phyloP scores from a whole-genome alignment of 345 rosid species.

The Sonneratia alba region DNA sequence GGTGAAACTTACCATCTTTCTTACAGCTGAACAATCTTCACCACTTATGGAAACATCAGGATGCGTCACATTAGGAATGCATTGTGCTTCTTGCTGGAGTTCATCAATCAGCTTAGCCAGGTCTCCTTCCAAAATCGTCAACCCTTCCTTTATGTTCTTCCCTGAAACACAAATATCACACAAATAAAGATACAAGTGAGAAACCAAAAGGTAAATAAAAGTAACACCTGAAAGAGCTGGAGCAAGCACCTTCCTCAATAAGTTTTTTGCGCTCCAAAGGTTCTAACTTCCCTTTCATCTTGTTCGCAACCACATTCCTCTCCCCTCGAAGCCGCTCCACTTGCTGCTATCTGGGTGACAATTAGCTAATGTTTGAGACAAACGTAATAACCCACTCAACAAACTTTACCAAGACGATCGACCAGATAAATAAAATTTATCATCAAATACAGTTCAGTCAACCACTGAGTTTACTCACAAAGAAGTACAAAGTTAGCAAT shows the following conservation, averaged over 20 bases:
- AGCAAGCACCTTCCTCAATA: conserved; percentile 58
- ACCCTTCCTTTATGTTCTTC: conserved; percentile 70
- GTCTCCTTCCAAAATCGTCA: conserved; percentile 62
- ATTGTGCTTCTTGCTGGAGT: conserved; percentile 77
- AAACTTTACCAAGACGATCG: not conserved
- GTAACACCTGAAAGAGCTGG: not conserved
- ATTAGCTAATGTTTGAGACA: conserved; percentile 38
- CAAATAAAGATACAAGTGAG: not conserved
- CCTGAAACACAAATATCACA: conserved; percentile 29
- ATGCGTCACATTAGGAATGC: conserved; percentile 89
- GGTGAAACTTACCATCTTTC: conserved; percentile 36
- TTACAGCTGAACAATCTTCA: conserved; percentile 55
- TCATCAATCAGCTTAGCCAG: conserved; percentile 58
- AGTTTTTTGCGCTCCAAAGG: conserved; percentile 65
- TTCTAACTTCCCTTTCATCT: conserved; percentile 88
- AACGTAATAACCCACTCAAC: not conserved
- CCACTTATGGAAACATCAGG: conserved; percentile 78
- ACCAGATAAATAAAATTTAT: not conserved
- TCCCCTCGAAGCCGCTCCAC: conserved; percentile 79
- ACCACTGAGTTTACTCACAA: not conserved
- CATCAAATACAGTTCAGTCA: not conserved
- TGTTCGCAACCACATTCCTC: conserved; percentile 77
- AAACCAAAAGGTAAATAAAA: not conserved
- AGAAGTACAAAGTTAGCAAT: conserved; percentile 15
- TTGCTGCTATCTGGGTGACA: conserved; percentile 74